Evolutionary conservation across 2,329 filamentous ascomycete genomes (phyloP), one percentile per base, ranked within the genome.

Genomic region (Colletotrichum sp.): DNA sequence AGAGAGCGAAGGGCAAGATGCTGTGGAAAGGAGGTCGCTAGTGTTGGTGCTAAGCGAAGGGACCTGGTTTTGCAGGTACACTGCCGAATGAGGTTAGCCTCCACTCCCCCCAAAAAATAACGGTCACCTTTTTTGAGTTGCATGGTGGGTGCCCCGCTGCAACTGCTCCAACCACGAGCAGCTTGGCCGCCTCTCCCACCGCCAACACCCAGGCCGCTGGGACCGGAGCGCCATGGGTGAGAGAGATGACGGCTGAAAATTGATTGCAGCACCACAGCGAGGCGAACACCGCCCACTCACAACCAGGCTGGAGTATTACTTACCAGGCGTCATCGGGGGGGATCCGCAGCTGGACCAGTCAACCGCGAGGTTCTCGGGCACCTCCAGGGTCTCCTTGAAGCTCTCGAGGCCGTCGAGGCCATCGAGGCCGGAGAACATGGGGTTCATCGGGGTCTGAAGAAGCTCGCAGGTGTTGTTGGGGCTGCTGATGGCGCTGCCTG

Each of bases 261-360:
- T 21, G 21, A 52, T 55, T 65, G 48, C 28, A 65, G 58, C 34
- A 30, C 14, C n/a, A 34, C 38, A 69, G 43, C 21, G 32, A 21
- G 14, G 38, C 34, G n/a, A 66, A 74, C 62, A 64, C 61, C 36
- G 28, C n/a, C 12, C 10, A 21, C 43, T n/a, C 43, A 52, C 7
- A 9, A 30, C 16, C 21, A 75, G 74, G 61, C 65, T 36, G 69
- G 61, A 26, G 66, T 74, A 77, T 76, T 58, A 91, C 95, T 88
- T 93, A 98, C 95, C 92, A 91, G 96, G 96, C 81, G 95, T 97
- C 91, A 98, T 92, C 28, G 95, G 95, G 67, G 96, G 96, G 36
- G 96, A 98, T 74, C 91, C 90, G 75, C 92, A 93, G 83, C 90
- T 92, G 73, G 93, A 89, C 94, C 95, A 97, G 80, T 96, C 94